phyloP scores from a whole-genome alignment of 2,329 filamentous ascomycete genomes.

The Atkinsonella hypoxylon region DNA sequence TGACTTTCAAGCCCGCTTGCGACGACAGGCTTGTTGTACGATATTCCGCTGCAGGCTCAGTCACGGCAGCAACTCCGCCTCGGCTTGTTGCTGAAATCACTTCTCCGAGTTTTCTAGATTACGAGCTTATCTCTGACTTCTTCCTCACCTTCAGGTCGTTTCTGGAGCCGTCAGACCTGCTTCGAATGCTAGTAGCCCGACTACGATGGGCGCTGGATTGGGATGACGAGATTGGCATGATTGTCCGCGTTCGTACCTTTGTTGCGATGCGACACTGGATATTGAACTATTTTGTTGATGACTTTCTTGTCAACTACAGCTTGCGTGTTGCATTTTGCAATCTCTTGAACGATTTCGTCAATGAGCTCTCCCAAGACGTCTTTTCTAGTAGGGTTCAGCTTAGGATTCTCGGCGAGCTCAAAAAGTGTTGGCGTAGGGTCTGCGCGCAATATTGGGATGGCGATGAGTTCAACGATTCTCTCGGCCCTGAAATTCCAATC shows the following conservation, averaged over 20 bases:
- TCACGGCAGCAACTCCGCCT: slow-evolving; percentile 80
- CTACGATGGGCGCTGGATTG: slow-evolving; percentile 77
- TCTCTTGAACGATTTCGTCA: slow-evolving; percentile 58
- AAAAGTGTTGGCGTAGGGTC: slow-evolving; percentile 92
- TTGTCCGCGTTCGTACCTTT: slow-evolving; percentile 92
- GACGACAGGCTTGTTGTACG: slow-evolving; percentile 75
- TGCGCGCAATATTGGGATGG: slow-evolving; percentile 85
- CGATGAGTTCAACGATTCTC: slow-evolving; percentile 50
- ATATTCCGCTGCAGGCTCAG: slow-evolving; percentile 62
- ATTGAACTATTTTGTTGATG: slow-evolving; percentile 92
- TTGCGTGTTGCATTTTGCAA: slow-evolving; percentile 70
- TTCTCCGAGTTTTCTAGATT: slow-evolving; percentile 89
- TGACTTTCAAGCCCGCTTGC: slow-evolving; percentile 66
- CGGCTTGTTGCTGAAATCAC: slow-evolving; percentile 93
- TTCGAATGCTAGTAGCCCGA: slow-evolving; percentile 74
- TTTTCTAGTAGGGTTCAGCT: slow-evolving; percentile 42
- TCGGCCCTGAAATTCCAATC: slow-evolving; percentile 55
- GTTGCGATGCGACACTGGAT: slow-evolving; percentile 96
- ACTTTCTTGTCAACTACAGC: slow-evolving; percentile 68
- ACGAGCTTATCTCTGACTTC: slow-evolving; percentile 93
- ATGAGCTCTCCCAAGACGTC: slow-evolving; percentile 37
- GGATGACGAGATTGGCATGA: slow-evolving; percentile 72
- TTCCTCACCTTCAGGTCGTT: slow-evolving; percentile 92
- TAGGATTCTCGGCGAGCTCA: slow-evolving; percentile 86
- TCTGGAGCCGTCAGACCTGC: slow-evolving; percentile 61